Percentiles rank a stretch among this genome's conserved stretches.
Conservation (phyloP, 805 yeast species). For the Limtongozyma cylindracea region DNA sequence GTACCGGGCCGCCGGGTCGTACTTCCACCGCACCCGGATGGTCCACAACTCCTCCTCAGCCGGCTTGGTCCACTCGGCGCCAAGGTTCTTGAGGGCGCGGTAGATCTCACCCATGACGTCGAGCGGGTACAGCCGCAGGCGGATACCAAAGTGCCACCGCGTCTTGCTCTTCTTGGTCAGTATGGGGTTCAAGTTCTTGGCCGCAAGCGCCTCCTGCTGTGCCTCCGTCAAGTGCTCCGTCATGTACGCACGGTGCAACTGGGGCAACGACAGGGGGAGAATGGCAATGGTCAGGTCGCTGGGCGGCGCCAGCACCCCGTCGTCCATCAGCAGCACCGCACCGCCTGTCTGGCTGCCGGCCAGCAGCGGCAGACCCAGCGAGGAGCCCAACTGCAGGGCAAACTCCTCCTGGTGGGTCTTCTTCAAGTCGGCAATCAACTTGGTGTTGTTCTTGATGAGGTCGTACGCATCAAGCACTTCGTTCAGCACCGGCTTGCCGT, state of each 20-base stretch:
- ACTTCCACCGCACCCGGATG: slow-evolving; percentile 83
- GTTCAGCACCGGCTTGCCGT: too few species aligned
- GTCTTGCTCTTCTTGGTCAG: slow-evolving; percentile 72
- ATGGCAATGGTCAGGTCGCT: slow-evolving; percentile 78
- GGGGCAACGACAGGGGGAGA: slow-evolving; percentile 81
- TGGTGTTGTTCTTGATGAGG: slow-evolving; percentile 56
- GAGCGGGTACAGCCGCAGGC: slow-evolving; percentile 86
- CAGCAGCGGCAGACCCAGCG: slow-evolving; percentile 7
- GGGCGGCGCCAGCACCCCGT: slow-evolving; percentile 25
- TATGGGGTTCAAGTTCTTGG: slow-evolving; percentile 17
- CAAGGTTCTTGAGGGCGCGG: slow-evolving; percentile 75
- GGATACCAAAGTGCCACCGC: slow-evolving; percentile 95
- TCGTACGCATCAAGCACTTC: slow-evolving; percentile 76
- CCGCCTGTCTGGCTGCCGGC: slow-evolving; percentile 21
- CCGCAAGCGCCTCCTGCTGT: slow-evolving; percentile 4
- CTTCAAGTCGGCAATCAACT: slow-evolving; percentile 41
- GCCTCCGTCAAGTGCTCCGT: slow-evolving; percentile 17
- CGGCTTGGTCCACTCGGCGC: slow-evolving; percentile 95
- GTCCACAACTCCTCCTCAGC: slow-evolving; percentile 93
- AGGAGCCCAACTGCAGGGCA: slow-evolving; percentile 15
- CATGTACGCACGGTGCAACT: slow-evolving; percentile 88
- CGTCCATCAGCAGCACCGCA: slow-evolving; percentile 19
- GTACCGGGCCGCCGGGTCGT: slow-evolving; percentile 10
- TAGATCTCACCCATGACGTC: slow-evolving; percentile 98
- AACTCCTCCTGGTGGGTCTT: slow-evolving; percentile 22